Evolutionary conservation across 2,329 filamentous ascomycete genomes (phyloP), one percentile per base, ranked within the genome.

Genomic region (Periconia digitata): DNA sequence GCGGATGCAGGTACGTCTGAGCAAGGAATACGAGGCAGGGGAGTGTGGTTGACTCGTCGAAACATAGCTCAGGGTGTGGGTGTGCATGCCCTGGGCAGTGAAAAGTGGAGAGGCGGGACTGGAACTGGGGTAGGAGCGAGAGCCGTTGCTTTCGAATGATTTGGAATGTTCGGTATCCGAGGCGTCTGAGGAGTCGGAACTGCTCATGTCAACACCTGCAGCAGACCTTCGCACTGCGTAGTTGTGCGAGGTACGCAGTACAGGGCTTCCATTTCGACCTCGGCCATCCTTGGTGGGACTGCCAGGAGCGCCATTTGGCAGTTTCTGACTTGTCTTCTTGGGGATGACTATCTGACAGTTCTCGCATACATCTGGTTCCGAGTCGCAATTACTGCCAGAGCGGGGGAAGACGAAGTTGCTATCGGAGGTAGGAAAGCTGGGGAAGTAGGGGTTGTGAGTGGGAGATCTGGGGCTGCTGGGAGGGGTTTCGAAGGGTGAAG

Each of bases 291-390:
- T 73, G 38, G 65, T 69, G 15, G 75, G 71, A 43, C 77, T 79
- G 3, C 79, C 79, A 8, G 79, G 78, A 2, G 78, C 77, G 17
- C 79, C 79, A 8, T 72, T 72, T 13, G 81, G 79, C 3, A 83
- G 72, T 54, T 77, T 73, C 55, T 76, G 76, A 67, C 76, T 79
- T 57, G 79, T 74, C 59, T 76, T 74, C 56, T 79, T 77, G 8
- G 81, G 80, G 1, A 83, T 70, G 6, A 76, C 75, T 60, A 83
- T 75, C 53, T 74, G 77, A 64, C 81, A 84, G 64, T 80, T 83
- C 45, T 80, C 79, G 65, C 81, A 84, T 12, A 76, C 77, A 39
- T 81, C 79, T 36, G 74, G 72, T 46, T 81, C 78, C 2, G 72
- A 71, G 54, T 72, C 76, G 23, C 72, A 58, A 45, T 65, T 64